Evolutionary conservation across 2,329 filamentous ascomycete species (phyloP).

Genomic region (Cladosporium colombiae): DNA sequence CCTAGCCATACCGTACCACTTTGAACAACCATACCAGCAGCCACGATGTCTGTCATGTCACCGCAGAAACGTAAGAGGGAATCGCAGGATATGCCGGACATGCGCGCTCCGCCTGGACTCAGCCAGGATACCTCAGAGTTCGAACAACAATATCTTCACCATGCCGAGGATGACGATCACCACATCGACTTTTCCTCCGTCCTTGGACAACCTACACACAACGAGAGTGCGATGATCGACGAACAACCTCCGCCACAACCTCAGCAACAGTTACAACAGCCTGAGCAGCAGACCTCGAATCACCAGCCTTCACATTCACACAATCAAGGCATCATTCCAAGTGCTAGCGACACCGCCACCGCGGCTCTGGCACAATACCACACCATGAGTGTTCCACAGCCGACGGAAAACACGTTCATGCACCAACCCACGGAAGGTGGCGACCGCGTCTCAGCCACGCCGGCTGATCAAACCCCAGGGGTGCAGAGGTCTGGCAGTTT

Average conservation of each 20-base stretch:
- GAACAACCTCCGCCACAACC: constrained; percentile 1
- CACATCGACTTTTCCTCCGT: constrained; percentile 45
- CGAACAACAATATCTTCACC: constrained; percentile 39
- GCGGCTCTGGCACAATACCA: constrained; percentile 55
- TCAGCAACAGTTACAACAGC: constrained; percentile 17
- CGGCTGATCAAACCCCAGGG: constrained; percentile 22
- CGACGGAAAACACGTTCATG: constrained; percentile 54
- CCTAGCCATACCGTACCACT: neutral
- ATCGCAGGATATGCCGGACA: constrained; percentile 44
- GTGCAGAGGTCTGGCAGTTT: constrained; percentile 26
- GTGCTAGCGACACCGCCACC: constrained; percentile 60
- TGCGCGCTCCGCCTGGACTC: constrained; percentile 38
- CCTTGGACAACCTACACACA: constrained; percentile 34
- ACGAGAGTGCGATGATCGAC: neutral
- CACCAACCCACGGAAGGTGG: constrained; percentile 26
- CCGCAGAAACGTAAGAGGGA: constrained; percentile 49
- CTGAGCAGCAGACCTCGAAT: constrained; percentile 21
- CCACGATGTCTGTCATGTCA: constrained; percentile 16
- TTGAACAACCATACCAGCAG: neutral
- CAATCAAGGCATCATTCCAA: constrained; percentile 38
- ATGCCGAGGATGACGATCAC: constrained; percentile 43
- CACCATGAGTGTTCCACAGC: constrained; percentile 58
- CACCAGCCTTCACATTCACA: constrained; percentile 22
- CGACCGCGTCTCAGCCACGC: constrained; percentile 24
- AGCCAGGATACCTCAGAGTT: constrained; percentile 30